A percentile compares a stretch with the other conserved stretches of the same genome.
Conservation (phyloP, 2,329 filamentous ascomycete genomes). For the Niveomyces coronatus region DNA sequence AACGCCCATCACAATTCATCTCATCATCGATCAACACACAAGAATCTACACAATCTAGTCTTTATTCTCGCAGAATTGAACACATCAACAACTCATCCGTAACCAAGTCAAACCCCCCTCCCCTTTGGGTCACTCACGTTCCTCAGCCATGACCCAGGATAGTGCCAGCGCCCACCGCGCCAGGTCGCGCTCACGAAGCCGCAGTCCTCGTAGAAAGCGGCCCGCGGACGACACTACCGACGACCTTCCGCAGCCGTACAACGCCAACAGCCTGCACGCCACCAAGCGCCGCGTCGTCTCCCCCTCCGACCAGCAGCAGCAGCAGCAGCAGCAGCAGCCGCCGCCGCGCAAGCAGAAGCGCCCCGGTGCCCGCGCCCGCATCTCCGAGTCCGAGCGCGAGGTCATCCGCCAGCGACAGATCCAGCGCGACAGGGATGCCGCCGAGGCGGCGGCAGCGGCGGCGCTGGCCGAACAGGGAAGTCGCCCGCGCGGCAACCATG, state of each 20-base stretch:
- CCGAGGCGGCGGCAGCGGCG: conserved; percentile 25
- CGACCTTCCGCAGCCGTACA: conserved; percentile 48
- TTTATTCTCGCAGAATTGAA: too few relatives aligned
- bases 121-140: not conserved
- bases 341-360: conserved; percentile 61
- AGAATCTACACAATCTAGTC: too few relatives aligned
- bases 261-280: conserved; percentile 46
- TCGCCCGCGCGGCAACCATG: conserved; percentile 50
- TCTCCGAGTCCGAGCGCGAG: conserved; percentile 57
- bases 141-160: conserved; percentile 10
- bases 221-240: conserved; percentile 24
- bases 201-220: conserved; percentile 16
- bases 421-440: conserved; percentile 40
- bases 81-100: too few relatives aligned
- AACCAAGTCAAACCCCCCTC: too few relatives aligned
- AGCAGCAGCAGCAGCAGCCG: too few relatives aligned
- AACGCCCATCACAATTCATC: too few relatives aligned
- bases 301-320: conserved; percentile 38
- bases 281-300: conserved; percentile 49
- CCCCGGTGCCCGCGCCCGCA: conserved; percentile 54
- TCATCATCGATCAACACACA: too few relatives aligned
- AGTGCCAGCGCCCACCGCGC: not conserved
- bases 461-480: conserved; percentile 28
- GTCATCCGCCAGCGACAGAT: conserved; percentile 53
- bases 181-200: conserved; percentile 10